A percentile compares a stretch with the other conserved stretches of the same genome.
Conservation (phyloP, 106 monocot species). For the Posidonia australis region DNA sequence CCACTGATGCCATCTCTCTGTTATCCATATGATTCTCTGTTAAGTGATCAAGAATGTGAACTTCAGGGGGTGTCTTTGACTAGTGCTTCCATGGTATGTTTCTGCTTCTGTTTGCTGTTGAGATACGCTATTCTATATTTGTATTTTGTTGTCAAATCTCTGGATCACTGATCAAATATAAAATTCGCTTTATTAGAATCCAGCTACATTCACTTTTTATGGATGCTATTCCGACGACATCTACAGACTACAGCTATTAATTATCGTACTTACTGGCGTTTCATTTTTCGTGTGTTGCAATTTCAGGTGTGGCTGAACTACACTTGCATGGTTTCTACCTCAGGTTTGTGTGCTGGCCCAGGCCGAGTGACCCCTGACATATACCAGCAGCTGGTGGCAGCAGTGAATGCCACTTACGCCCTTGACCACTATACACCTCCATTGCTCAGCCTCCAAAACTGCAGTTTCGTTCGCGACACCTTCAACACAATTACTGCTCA, state of each 20-base stretch:
- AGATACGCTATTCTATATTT: too few species aligned
- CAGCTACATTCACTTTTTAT: too few species aligned
- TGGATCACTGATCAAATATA: too few species aligned
- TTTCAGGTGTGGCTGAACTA: constrained; percentile 67
- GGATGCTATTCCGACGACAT: neutral
- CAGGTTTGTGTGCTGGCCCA: constrained; percentile 32
- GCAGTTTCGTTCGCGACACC: constrained; percentile 59
- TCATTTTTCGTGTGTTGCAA: neutral
- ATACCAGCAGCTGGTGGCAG: constrained; percentile 35
- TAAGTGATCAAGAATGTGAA: constrained; percentile 27
- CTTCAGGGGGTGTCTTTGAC: constrained; percentile 43
- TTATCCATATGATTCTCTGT: constrained; percentile 56
- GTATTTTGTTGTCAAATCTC: too few species aligned
- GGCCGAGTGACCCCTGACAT: constrained; percentile 51
- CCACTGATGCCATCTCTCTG: constrained; percentile 60
- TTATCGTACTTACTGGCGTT: neutral
- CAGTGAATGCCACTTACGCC: constrained; percentile 65
- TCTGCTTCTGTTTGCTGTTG: too few species aligned
- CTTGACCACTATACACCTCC: constrained; percentile 55
- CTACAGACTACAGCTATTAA: neutral
- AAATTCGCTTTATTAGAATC: too few species aligned
- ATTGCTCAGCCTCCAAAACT: constrained; percentile 48
- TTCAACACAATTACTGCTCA: constrained; percentile 29
- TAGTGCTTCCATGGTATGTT: constrained; percentile 55
- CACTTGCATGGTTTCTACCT: constrained; percentile 29